A percentile compares a stretch with the other conserved stretches of the same genome.
Conservation (phyloP, 169 alveolate genomes). For the Toxoplasma gondii region DNA sequence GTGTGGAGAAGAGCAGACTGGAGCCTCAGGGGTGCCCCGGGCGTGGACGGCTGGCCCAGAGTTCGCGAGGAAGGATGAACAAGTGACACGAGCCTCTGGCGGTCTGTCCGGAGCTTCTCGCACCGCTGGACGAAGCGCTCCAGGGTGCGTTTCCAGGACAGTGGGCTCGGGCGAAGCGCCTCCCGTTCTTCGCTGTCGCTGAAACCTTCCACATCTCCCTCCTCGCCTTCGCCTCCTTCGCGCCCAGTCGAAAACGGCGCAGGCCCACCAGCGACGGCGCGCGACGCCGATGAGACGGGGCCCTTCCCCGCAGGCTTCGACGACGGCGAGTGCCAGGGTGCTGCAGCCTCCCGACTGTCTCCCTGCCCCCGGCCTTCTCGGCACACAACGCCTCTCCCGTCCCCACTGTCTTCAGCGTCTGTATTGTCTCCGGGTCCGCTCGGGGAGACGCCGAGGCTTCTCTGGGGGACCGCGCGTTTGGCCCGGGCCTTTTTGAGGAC, state of each 20-base stretch:
- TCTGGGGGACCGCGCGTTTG: background rate
- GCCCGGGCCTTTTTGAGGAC: background rate
- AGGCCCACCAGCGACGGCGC: conserved; percentile 20
- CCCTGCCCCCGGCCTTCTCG: background rate
- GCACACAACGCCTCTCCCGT: background rate
- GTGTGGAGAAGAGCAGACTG: conserved; percentile 29
- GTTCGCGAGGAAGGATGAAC: background rate
- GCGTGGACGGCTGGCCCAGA: background rate
- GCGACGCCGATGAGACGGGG: background rate
- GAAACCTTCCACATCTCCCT: background rate
- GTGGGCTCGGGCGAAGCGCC: background rate
- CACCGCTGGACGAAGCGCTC: conserved; percentile 8
- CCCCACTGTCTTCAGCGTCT: background rate
- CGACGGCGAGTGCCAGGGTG: background rate
- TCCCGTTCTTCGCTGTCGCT: too few relatives aligned
- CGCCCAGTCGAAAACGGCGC: background rate
- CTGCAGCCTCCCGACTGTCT: background rate
- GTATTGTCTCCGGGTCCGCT: background rate
- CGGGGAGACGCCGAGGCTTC: background rate
- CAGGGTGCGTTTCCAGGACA: background rate
- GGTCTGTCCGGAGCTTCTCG: background rate
- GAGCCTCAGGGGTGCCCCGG: background rate
- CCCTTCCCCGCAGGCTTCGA: conserved; percentile 27
- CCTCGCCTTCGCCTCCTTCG: background rate
- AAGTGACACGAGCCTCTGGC: background rate